Base-by-base conservation (phyloP, 768 basidiomycete species). In the Guyanaporus albipodus region DNA sequence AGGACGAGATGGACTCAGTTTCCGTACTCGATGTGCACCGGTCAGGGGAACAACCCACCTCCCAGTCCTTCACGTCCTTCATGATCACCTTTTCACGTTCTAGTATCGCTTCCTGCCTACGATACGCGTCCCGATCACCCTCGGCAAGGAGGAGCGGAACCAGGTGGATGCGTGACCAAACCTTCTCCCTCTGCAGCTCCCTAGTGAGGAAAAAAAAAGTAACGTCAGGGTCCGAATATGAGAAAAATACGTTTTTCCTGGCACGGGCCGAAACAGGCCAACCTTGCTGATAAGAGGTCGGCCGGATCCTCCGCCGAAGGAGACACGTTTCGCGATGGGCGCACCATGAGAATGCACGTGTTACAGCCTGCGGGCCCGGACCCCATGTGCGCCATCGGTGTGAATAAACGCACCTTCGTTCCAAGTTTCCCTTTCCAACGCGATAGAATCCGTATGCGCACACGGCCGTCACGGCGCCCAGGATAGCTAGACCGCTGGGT, bases 121-220 rank as follows among this genome's bases (percentile, higher is more conserved):
- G 77, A 73, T 89, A 92, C 46, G 77, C 74, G 66, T 94, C 91
- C 45, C 96, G 85, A 72, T 99, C 95, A 4, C 84, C 84, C 66
- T 99, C 95, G 31, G 95, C 95, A 57, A 94, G 75, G 37, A 99
- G 76, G 47, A 97, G 66, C 9, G 95, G 96, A 26, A 93, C 85
- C 27, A 96, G 79, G 72, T 98, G 84, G 62, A 99, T 92, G 53
- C 95, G 82, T 48, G 93, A 89, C 95, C 95, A 97, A 28, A 83
- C 82, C 70, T 87, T 86, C 73, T 99, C 95, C 53, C 95, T 79
- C 65, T 87, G 75, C 33, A 98, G 76, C 72, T 99, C 95, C 69
- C 95, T 98, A 74, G 59, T 58, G 50, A 64, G 66, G 63, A 64
- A 62, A 48, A 14, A 34, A 17, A 37, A 38, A n/a, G n/a, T n/a